phyloP scores from a whole-genome alignment of 2,329 filamentous ascomycete genomes.

The Pseudopyricularia cyperi region DNA sequence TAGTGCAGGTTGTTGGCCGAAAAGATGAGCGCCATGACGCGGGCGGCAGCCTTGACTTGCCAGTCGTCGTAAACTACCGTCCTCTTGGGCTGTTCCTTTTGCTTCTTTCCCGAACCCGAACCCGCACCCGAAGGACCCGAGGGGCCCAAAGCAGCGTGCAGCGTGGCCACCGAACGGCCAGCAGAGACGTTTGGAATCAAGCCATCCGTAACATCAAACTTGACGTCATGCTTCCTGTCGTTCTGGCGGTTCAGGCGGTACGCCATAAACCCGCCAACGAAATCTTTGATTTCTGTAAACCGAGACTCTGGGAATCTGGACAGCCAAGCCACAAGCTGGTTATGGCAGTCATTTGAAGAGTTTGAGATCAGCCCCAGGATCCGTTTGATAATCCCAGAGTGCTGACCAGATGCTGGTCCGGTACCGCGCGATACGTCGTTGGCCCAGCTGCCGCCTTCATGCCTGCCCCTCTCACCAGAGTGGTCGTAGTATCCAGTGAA shows the following conservation, averaged over 20 bases:
- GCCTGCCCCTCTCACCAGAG: constrained; percentile 11
- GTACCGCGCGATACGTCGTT: constrained; percentile 15
- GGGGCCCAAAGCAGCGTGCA: constrained; percentile 63
- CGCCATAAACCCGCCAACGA: constrained; percentile 67
- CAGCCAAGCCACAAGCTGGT: constrained; percentile 67
- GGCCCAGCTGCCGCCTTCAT: not conserved
- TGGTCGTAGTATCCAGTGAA: constrained; percentile 28
- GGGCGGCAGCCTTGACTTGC: constrained; percentile 73
- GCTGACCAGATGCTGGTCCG: constrained; percentile 45
- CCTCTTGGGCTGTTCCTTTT: constrained; percentile 39
- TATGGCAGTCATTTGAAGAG: constrained; percentile 61
- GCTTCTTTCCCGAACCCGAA: constrained; percentile 25
- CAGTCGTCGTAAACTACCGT: constrained; percentile 70
- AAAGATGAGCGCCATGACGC: constrained; percentile 70
- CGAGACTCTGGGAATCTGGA: constrained; percentile 53
- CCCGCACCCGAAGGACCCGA: constrained; percentile 9
- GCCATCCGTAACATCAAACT: constrained; percentile 48
- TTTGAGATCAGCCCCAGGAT: constrained; percentile 72
- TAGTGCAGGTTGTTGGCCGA: constrained; percentile 56
- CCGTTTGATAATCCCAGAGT: constrained; percentile 76
- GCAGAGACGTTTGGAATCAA: constrained; percentile 62
- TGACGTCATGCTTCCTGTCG: constrained; percentile 48
- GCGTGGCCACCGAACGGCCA: constrained; percentile 52
- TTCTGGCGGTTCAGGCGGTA: constrained; percentile 64
- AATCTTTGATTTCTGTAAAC: constrained; percentile 62